A percentile compares a stretch with the other conserved stretches of the same genome.
Evolutionary conservation across 2,329 filamentous ascomycete genomes (phyloP).

Genomic region (Alternaria ventricosa): DNA sequence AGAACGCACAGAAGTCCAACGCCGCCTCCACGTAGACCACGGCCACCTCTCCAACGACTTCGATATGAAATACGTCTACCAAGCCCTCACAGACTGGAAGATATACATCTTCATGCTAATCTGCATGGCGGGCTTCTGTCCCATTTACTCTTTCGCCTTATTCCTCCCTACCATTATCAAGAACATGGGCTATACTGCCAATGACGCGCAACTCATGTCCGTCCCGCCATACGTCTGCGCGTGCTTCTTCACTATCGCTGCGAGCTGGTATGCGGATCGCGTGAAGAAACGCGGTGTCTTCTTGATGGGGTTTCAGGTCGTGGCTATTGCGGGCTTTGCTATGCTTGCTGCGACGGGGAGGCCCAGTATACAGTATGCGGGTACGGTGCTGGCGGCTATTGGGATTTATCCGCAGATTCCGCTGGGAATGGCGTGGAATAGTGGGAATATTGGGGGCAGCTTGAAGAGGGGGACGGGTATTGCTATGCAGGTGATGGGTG

Average conservation of each 20-base stretch:
- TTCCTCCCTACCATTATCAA: conserved; percentile 66
- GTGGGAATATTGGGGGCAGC: conserved; percentile 63
- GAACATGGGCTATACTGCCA: conserved; percentile 65
- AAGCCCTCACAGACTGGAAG: conserved; percentile 52
- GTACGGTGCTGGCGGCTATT: conserved; percentile 43
- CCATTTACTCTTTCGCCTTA: conserved; percentile 55
- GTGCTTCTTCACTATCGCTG: conserved; percentile 44
- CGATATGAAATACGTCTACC: conserved; percentile 46
- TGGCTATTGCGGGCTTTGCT: conserved; percentile 62
- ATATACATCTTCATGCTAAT: conserved; percentile 53
- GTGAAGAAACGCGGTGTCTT: conserved; percentile 40
- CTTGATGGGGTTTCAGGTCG: conserved; percentile 39
- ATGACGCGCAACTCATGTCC: conserved; percentile 43
- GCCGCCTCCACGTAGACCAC: conserved; percentile 66
- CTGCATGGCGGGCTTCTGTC: conserved; percentile 49
- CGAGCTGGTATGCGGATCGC: conserved; percentile 38
- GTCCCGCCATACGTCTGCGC: conserved; percentile 67
- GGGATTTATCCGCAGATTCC: conserved; percentile 64
- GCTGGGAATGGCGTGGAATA: conserved; percentile 64
- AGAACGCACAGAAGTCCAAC: conserved; percentile 64
- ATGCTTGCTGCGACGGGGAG: conserved; percentile 38
- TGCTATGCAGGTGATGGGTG: conserved; percentile 62
- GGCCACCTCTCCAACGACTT: conserved; percentile 55
- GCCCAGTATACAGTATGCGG: conserved; percentile 42
- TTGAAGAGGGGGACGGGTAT: conserved; percentile 64